phyloP scores from a whole-genome alignment of 2,329 filamentous ascomycete species.

The Erysiphe pulchra region DNA sequence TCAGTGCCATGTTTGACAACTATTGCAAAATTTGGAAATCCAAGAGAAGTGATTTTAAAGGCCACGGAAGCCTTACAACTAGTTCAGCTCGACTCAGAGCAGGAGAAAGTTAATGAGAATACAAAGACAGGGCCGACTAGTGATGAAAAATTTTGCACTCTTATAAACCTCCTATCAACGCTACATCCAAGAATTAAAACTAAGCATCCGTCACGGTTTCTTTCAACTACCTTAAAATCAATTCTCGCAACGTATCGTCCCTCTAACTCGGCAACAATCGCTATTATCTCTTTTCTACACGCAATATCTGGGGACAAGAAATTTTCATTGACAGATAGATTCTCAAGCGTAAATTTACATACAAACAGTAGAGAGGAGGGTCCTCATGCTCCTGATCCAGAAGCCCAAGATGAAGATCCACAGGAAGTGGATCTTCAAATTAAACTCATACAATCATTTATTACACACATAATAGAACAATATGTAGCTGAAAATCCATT shows the following conservation, averaged over 20 bases:
- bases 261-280: constrained; percentile 38
- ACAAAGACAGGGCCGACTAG: constrained; percentile 7
- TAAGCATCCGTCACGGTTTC: constrained; percentile 51
- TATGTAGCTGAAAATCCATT: constrained; percentile 37
- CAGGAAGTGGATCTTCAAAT: constrained; percentile 35
- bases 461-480: constrained; percentile 52
- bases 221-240: constrained; percentile 51
- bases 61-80: constrained; percentile 46
- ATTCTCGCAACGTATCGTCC: constrained; percentile 39
- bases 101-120: constrained; percentile 5
- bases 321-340: constrained; percentile 31
- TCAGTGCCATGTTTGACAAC: constrained; percentile 48
- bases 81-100: constrained; percentile 21
- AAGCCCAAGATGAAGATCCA: constrained; percentile 26
- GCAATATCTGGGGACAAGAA: constrained; percentile 40
- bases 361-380: constrained; percentile 22
- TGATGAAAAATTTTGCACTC: constrained; percentile 32
- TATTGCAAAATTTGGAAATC: constrained; percentile 54
- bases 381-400: constrained; percentile 31
- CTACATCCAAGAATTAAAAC: constrained; percentile 52
- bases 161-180: constrained; percentile 46
- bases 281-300: constrained; percentile 44
- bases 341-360: constrained; percentile 29
- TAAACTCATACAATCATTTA: constrained; percentile 45
- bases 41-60: constrained; percentile 58